Evolutionary conservation across 768 basidiomycete genomes (phyloP).

Genomic region (Mrakia hoshinonis): DNA sequence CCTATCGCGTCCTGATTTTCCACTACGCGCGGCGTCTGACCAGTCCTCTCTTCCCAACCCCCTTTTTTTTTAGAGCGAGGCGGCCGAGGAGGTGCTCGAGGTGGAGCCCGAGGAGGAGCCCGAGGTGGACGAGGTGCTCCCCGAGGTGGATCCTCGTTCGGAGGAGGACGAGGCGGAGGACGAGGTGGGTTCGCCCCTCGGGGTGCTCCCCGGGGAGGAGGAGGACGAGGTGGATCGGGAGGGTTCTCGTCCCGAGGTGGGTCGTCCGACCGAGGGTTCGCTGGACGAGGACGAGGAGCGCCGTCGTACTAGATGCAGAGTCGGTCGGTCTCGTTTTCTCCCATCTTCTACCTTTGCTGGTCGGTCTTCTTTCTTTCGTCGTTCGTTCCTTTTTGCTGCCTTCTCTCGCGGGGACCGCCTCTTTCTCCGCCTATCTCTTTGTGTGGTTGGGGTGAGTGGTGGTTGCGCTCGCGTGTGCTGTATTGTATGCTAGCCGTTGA

Average conservation of each 20-base stretch:
- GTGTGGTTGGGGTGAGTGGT: too few relatives aligned
- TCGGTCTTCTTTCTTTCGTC: neutral
- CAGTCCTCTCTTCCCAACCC: conserved; percentile 41
- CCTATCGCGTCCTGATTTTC: conserved; percentile 3
- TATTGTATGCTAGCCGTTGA: neutral
- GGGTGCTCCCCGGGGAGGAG: conserved; percentile 31
- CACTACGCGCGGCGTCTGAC: conserved; percentile 5
- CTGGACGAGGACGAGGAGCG: conserved; percentile 31
- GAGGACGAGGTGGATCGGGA: conserved; percentile 32
- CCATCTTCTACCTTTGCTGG: neutral
- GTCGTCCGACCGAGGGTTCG: conserved; percentile 24
- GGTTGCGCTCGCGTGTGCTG: neutral
- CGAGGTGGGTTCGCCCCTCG: conserved; percentile 32
- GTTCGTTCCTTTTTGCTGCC: neutral
- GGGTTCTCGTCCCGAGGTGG: conserved; percentile 27
- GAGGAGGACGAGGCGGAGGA: conserved; percentile 35
- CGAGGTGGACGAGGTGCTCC: conserved; percentile 37
- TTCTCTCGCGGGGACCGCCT: neutral
- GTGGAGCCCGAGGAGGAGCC: conserved; percentile 39
- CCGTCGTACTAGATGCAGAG: conserved; percentile 31
- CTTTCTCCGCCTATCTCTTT: neutral
- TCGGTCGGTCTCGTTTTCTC: neutral
- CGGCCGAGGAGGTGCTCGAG: conserved; percentile 36
- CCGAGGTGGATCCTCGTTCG: conserved; percentile 32
- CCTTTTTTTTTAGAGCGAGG: conserved; percentile 34